Percentiles rank a stretch among this genome's conserved stretches.
Evolutionary conservation across 2,329 filamentous ascomycete species (phyloP).

Genomic region (Cladophialophora yegresii): DNA sequence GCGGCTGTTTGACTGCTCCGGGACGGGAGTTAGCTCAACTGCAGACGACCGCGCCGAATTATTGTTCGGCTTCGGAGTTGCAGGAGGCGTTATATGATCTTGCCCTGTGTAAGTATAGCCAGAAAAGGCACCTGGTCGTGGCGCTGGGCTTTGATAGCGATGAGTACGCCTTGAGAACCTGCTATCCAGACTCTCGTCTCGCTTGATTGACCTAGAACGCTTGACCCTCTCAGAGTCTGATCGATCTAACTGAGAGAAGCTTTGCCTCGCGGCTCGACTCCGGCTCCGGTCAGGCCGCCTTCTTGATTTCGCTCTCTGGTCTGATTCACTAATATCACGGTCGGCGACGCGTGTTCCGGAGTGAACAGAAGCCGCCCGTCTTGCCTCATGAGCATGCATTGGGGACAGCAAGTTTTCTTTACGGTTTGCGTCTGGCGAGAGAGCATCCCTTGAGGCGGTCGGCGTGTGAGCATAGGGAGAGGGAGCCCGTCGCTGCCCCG

Average conservation of each 20-base stretch:
- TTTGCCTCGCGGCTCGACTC: slow-evolving; percentile 23
- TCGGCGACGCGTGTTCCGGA: slow-evolving; percentile 4
- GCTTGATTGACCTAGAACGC: slow-evolving; percentile 7
- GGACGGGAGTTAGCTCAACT: slow-evolving; percentile 5
- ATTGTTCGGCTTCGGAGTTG: slow-evolving; percentile 25
- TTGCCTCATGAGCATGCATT: slow-evolving; percentile 23
- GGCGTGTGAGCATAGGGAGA: slow-evolving; percentile 34
- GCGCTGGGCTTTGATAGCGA: slow-evolving; percentile 30
- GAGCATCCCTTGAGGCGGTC: background rate
- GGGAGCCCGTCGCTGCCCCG: slow-evolving; percentile 28
- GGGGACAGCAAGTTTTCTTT: slow-evolving; percentile 25
- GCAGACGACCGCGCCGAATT: slow-evolving; percentile 25
- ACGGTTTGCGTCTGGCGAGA: slow-evolving; percentile 9
- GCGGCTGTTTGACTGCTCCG: slow-evolving; percentile 13
- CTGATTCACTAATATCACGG: slow-evolving; percentile 29
- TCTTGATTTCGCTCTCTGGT: slow-evolving; percentile 21
- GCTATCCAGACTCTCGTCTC: slow-evolving; percentile 10
- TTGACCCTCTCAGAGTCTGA: slow-evolving; percentile 25
- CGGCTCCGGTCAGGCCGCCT: slow-evolving; percentile 25
- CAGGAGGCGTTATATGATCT: slow-evolving; percentile 33
- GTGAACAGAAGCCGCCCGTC: slow-evolving; percentile 25
- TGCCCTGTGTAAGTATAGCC: slow-evolving; percentile 29
- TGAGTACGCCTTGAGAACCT: slow-evolving; percentile 14
- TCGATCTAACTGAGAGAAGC: slow-evolving; percentile 27
- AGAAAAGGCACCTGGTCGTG: slow-evolving; percentile 14